Base-by-base conservation (phyloP, 805 yeast genomes). In the Pichia pseudocactophila region DNA sequence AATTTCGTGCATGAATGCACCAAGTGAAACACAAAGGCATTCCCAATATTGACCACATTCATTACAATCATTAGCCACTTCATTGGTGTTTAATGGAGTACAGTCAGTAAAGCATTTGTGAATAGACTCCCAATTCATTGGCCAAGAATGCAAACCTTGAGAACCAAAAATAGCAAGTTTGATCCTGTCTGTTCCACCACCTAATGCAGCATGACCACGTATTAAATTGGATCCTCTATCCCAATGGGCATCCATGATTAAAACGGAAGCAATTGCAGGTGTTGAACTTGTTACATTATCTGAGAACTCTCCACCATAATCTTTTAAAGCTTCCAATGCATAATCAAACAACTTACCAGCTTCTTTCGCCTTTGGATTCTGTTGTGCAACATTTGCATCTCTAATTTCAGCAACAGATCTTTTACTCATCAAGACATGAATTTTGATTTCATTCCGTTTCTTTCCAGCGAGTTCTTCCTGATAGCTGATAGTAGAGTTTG, bases 1-100 rank as follows among this genome's bases (percentile, higher is more conserved):
- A 40, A 90, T 81, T 58, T 90, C 97, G 61, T 90, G 97, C 82
- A 89, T 71, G 53, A 88, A 89, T 0, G 97, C 97, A 36, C 98
- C 97, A 52, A 85, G 57, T 1, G 96, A 85, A 30, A 90, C 73
- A 46, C 83, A 82, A 36, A 83, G 63, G 54, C 94, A 83, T 61
- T 90, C 97, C 96, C 96, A 92, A 43, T 81, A 73, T 1, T 94
- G 73, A 0, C 92, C 83, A 59, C 95, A 82, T 56, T 89, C 82
- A 52, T 77, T 74, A 50, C 81, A 69, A 60, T 92, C 98, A 60
- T 92, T 88, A 10, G 95, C 96, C n/a, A 90, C 96, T 45, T 83
- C 84, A 2, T 57, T 57, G 1, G 68, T 73, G 42, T 78, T 73
- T 8, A 83, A 67, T 13, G 57, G 70, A 0, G 92, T 82, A n/a